Base-by-base conservation (phyloP, 371 early-diverging fungal genomes). In the Fennellomyces sp. region DNA sequence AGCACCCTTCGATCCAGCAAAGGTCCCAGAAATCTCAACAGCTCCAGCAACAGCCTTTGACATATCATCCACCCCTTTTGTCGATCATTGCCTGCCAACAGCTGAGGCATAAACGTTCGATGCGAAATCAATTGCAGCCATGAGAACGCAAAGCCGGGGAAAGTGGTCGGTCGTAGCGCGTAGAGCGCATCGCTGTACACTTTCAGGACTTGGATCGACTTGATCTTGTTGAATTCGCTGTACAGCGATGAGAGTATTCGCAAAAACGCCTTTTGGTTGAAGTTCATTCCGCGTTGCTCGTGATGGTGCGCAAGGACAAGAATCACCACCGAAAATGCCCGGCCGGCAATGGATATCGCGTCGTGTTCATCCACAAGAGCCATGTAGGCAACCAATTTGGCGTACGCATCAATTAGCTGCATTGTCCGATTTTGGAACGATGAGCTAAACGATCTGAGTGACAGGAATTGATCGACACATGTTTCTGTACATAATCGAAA, bases 51-150 rank as follows among this genome's bases (percentile, higher is more conserved):
- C 31, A 97, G 76, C 21, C 87, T 75, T 51, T 93, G 93, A 67
- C 91, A 94, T 31, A 91, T 80, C 3, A 89, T 83, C 96, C 97
- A 96, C 15, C 91, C 89, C 60, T 80, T 78, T 39, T 73, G 62
- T 27, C 56, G 47, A 17, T 54, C 58, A 42, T 58, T 38, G 2
- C 56, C 57, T 8, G 66, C 65, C 3, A 95, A 72, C 45, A 1
- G 41, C 8, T 88, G 88, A 11, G 97, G 94, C 82, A 99, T 85
- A 65, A 95, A 93, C 42, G 85, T 81, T 0, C 96, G 87, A 67
- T 99, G 96, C 5, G 96, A 92, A 27, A 97, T 86, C 31, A 99
- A 74, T 63, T 92, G 90, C 17, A 97, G 80, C 99, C 99, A 99
- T 28, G 93, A 91, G 69, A 96, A 97, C 26, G 92, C 87, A 75